Base-by-base conservation (phyloP, 2,329 filamentous ascomycete species). In the Pestalotiopsis sp. region DNA sequence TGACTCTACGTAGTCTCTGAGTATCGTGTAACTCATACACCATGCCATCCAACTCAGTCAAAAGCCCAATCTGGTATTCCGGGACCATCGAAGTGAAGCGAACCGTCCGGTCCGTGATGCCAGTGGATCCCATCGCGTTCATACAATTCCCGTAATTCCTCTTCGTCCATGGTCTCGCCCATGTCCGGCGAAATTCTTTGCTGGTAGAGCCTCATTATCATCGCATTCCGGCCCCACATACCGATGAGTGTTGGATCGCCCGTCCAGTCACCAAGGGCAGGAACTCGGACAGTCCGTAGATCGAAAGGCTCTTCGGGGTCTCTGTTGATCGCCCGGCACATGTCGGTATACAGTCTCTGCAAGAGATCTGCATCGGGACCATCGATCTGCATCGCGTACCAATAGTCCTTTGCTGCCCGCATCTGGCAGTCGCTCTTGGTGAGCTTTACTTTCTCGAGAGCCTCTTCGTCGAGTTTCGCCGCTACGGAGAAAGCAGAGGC, bases 71-170 rank as follows among this genome's bases (percentile, higher is more conserved):
- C 31, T 36, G 31, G 31, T 36, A 36, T 36, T 36, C 31, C 31
- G 31, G 31, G 31, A 36, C 31, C 31, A 36, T 36, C 31, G 31
- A 36, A 36, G 31, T 36, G 31, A 36, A 36, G 6, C 31, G 31
- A 7, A 36, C 31, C 31, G 31, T 36, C 31, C 31, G 31, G 31
- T 36, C 31, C 41, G n/a, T 61, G 58, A 6, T 38, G 27, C 61
- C 61, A 64, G 17, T 17, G 17, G n/a, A 65, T 66, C 49, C 57
- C 23, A 49, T 68, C 75, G n/a, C 25, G 66, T 7, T 27, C 38
- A 57, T 58, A 58, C 41, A 20, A 36, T 20, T 9, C n/a, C 11
- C 20, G 9, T 14, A 49, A 27, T n/a, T 31, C 36, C 17, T 45
- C 31, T 6, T 64, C 14, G 38, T 23, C 61, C 61, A 49, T 41